phyloP scores from a whole-genome alignment of 140 eudicot species.

The Anethum foeniculum region DNA sequence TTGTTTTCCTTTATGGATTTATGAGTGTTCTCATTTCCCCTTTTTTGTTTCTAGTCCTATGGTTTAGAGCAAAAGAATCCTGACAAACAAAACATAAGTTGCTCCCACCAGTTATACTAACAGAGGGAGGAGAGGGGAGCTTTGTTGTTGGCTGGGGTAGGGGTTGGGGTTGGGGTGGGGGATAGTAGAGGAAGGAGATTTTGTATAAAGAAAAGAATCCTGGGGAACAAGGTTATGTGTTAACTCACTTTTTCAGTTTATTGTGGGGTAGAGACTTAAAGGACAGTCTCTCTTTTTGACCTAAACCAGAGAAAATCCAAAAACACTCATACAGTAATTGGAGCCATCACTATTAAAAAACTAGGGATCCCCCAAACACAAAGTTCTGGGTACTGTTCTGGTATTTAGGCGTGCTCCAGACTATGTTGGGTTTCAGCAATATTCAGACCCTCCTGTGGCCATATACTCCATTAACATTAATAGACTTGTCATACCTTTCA shows the following conservation, averaged over 20 bases:
- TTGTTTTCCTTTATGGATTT: slow-evolving; percentile 9
- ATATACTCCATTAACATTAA: neutral
- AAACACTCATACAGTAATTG: slow-evolving; percentile 2
- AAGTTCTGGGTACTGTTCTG: neutral
- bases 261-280: slow-evolving; percentile 56
- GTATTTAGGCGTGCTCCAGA: slow-evolving; percentile 1
- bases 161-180: neutral
- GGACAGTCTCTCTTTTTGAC: slow-evolving; percentile 47
- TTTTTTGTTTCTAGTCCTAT: slow-evolving; percentile 16
- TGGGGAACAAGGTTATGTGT: slow-evolving; percentile 50
- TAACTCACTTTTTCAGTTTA: slow-evolving; percentile 81
- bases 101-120: slow-evolving; percentile 29
- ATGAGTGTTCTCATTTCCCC: slow-evolving; percentile 9
- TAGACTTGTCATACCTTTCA: neutral
- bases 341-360: neutral
- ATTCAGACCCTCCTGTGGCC: neutral
- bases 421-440: neutral
- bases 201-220: slow-evolving; percentile 44
- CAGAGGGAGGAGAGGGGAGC: neutral
- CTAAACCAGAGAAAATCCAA: slow-evolving; percentile 15
- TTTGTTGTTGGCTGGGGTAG: slow-evolving; percentile 1
- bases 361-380: neutral
- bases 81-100: slow-evolving; percentile 29
- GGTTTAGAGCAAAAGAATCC: slow-evolving; percentile 25
- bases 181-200: slow-evolving; percentile 17